phyloP scores from a whole-genome alignment of 75 land plant genomes.

The Cupressus sempervirens region DNA sequence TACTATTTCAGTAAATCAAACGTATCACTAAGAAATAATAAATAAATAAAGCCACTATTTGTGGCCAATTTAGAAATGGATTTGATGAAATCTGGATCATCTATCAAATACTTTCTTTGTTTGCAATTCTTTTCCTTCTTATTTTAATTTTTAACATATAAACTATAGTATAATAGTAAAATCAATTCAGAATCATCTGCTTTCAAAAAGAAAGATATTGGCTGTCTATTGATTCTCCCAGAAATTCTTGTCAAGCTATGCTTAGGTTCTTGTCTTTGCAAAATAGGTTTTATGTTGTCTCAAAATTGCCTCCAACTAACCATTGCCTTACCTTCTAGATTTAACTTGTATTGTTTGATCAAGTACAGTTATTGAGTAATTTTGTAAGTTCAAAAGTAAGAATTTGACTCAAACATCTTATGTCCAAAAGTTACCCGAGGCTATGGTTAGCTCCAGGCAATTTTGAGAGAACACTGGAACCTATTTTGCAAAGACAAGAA shows the following conservation, averaged over 20 bases:
- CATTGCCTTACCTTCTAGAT: background rate
- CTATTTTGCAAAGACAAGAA: background rate
- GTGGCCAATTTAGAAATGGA: background rate
- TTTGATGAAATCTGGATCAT: background rate
- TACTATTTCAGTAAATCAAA: no score
- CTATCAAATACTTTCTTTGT: no score
- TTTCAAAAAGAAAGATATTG: background rate
- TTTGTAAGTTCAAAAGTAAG: background rate
- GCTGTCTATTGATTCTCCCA: no score
- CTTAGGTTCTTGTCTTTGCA: background rate
- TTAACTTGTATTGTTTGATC: background rate
- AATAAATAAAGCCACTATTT: no score
- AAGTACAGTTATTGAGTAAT: background rate
- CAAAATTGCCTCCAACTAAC: background rate
- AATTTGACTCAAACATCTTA: background rate
- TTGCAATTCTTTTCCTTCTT: no score
- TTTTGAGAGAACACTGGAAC: background rate
- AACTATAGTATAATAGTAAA: background rate
- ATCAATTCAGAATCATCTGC: background rate
- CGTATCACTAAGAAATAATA: no score
- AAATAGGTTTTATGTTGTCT: background rate
- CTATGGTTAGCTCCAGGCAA: background rate
- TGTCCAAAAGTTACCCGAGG: background rate
- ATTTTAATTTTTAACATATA: no score
- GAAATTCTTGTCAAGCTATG: background rate